Evolutionary conservation across 2,329 filamentous ascomycete species (phyloP).

Genomic region (Neonectria ditissima): DNA sequence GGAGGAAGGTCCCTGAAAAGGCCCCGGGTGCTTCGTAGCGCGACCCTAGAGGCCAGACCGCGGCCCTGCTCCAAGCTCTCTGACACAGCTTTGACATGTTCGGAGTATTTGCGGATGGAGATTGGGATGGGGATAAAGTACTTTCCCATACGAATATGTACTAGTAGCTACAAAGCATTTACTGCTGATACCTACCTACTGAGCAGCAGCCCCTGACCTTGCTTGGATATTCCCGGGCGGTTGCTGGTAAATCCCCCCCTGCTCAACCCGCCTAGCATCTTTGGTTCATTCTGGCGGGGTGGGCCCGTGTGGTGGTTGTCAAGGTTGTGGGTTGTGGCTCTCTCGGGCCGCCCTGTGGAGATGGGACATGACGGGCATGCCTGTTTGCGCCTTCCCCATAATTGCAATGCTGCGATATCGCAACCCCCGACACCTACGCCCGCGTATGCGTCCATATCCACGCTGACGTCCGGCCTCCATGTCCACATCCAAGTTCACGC

Average conservation of each 20-base stretch:
- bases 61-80: constrained; percentile 9
- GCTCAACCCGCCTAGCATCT: not conserved
- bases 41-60: constrained; percentile 13
- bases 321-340: constrained; percentile 26
- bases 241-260: constrained; percentile 6
- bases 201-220: constrained; percentile 8
- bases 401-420: constrained; percentile 12
- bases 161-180: constrained; percentile 6
- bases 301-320: constrained; percentile 9
- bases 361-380: constrained; percentile 26
- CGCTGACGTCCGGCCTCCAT: constrained; percentile 5
- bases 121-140: constrained; percentile 13
- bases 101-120: constrained; percentile 29
- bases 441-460: not conserved
- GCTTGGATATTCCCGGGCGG: constrained; percentile 13
- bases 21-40: constrained; percentile 2
- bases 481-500: not conserved
- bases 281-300: not conserved
- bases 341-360: constrained; percentile 32
- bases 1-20: constrained; percentile 7
- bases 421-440: not conserved
- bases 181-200: too few relatives aligned
- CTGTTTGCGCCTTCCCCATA: constrained; percentile 8
- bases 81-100: constrained; percentile 11
- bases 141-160: constrained; percentile 2